Percentiles rank a stretch among this genome's conserved stretches.
phyloP scores from a whole-genome alignment of 2,329 filamentous ascomycete species.

The Monascus ruber region DNA sequence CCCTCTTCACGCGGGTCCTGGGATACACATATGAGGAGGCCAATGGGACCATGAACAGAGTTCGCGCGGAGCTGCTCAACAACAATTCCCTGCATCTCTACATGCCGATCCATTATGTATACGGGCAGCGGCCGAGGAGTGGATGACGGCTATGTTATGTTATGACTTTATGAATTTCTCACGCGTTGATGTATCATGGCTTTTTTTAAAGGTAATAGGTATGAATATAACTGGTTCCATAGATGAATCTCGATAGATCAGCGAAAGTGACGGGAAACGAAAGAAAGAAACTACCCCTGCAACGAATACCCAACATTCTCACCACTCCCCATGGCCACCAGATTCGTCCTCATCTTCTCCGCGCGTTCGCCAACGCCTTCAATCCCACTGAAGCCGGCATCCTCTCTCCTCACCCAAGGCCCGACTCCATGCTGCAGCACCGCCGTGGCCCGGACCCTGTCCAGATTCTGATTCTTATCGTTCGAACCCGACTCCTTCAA shows the following conservation, averaged over 20 bases:
- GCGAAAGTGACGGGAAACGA: background rate
- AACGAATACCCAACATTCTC: constrained; percentile 35
- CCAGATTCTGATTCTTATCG: constrained; percentile 9
- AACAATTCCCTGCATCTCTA: constrained; percentile 16
- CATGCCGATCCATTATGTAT: constrained; percentile 20
- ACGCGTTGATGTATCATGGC: too few species aligned
- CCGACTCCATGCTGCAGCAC: constrained; percentile 38
- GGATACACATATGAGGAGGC: constrained; percentile 22
- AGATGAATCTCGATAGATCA: background rate
- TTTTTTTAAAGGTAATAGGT: constrained; percentile 1
- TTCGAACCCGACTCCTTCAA: constrained; percentile 11
- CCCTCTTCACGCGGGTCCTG: constrained; percentile 26
- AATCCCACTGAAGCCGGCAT: constrained; percentile 23
- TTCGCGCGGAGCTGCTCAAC: constrained; percentile 15
- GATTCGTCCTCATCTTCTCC: constrained; percentile 33
- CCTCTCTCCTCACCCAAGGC: constrained; percentile 31
- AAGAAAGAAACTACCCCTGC: constrained; percentile 18
- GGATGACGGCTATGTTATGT: constrained; percentile 7
- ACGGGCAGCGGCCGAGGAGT: constrained; percentile 16
- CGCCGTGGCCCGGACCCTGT: constrained; percentile 30
- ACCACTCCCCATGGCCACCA: constrained; percentile 35
- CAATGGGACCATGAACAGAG: constrained; percentile 17
- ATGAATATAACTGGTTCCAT: background rate
- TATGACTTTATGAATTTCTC: background rate
- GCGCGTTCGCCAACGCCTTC: constrained; percentile 21